Base-by-base conservation (phyloP, 345 rosid genomes). In the Citrus glauca region DNA sequence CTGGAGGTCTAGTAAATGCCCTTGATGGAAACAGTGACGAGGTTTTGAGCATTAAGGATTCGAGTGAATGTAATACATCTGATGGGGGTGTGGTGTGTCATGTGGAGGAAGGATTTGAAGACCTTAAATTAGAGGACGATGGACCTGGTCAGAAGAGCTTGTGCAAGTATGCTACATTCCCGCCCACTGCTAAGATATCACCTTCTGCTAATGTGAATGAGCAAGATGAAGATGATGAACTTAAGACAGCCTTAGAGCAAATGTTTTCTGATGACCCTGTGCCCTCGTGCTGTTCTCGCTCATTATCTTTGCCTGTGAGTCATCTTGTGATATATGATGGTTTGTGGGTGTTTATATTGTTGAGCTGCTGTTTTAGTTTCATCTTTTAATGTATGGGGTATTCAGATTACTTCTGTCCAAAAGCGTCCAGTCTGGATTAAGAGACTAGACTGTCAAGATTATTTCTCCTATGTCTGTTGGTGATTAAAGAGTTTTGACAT, bases 231-330 rank as follows among this genome's bases (percentile, higher is more conserved):
- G 87, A 82, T 22, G 86, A 81, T 63, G 85, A 68, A n/a, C 73
- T 65, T 63, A 86, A 78, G 42, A 56, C 45, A 71, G 87, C 86
- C 62, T 80, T 85, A 81, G 81, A 35, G 59, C 63, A 33, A 75
- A 76, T 88, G 63, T 82, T 82, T 78, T 78, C 81, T 24, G 89
- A 85, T 62, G 86, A 85, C 7, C 28, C 73, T 1, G 38, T 60
- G 53, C 72, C 55, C 28, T 50, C 53, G 0, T 40, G 76, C 25
- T 69, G 35, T 33, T 28, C 78, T 16, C 73, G 66, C 48, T 66
- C 87, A 3, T 3, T 14, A 35, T 74, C 87, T 48, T 71, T 79
- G 70, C 85, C 84, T 9, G 92, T 91, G 81, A 88, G 87, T 78
- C 37, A 45, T 64, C 16, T 77, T 16, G 67, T 72, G 40, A 17